Evolutionary conservation across 2,329 filamentous ascomycete genomes (phyloP).

Genomic region (Trichoderma sp.): DNA sequence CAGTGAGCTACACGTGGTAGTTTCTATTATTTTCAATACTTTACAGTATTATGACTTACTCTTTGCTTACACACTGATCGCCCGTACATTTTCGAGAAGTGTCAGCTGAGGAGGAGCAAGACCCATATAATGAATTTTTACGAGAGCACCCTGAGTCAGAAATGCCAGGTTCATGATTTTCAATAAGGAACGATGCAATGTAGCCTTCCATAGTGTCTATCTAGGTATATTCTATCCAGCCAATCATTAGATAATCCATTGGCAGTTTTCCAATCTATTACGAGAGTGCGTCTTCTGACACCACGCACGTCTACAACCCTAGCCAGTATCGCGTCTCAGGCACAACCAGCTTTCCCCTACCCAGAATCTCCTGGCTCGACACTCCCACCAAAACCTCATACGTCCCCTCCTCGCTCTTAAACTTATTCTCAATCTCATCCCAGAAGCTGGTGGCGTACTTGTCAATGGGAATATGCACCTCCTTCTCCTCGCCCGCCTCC

Average conservation of each 20-base stretch:
- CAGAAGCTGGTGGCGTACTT: background rate
- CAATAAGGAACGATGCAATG: background rate
- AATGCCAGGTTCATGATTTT: background rate
- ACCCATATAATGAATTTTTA: background rate
- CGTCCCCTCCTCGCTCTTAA: background rate
- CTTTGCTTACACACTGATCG: background rate
- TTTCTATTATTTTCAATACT: background rate
- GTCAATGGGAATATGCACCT: background rate
- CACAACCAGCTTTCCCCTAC: background rate
- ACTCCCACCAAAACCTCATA: background rate
- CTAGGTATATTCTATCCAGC: background rate
- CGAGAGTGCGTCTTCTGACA: background rate
- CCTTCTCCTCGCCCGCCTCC: background rate
- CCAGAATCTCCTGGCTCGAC: slow-evolving; percentile 2
- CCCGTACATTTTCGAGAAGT: background rate
- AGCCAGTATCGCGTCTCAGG: background rate
- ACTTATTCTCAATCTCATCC: slow-evolving; percentile 11
- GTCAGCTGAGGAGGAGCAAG: background rate
- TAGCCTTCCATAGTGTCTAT: background rate
- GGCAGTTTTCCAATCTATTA: background rate
- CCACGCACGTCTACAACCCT: background rate
- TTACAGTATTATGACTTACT: background rate
- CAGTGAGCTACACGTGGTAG: background rate
- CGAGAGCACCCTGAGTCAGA: background rate
- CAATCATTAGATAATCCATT: background rate